A percentile compares a stretch with the other conserved stretches of the same genome.
phyloP scores from a whole-genome alignment of 305 asterid genomes.

The Lippia alba region DNA sequence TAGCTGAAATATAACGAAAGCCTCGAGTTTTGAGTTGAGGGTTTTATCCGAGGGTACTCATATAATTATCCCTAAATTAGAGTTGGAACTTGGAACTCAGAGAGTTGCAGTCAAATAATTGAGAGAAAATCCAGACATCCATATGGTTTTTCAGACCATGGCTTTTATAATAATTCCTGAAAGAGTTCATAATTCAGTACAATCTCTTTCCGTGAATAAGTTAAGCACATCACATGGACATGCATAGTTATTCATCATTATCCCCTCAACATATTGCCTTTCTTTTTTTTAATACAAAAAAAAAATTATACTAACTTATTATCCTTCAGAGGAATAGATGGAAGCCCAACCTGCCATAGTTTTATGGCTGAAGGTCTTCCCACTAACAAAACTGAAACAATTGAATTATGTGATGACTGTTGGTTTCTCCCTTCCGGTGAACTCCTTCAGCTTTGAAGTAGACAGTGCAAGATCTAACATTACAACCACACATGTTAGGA shows the following conservation, averaged over 20 bases:
- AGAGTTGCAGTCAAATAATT: too few species aligned
- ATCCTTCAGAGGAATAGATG: slow-evolving; percentile 20
- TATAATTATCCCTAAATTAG: neutral
- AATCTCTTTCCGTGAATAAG: slow-evolving; percentile 3
- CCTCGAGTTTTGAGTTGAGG: too few species aligned
- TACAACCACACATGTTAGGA: slow-evolving; percentile 24
- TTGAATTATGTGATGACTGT: slow-evolving; percentile 82
- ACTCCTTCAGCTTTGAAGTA: slow-evolving; percentile 81
- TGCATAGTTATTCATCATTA: neutral
- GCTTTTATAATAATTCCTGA: neutral
- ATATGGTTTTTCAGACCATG: neutral
- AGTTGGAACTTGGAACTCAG: neutral
- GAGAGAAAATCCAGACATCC: neutral
- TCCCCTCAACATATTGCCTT: neutral
- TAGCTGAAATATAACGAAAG: too few species aligned
- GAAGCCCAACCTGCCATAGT: slow-evolving; percentile 39
- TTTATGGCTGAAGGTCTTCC: slow-evolving; percentile 6
- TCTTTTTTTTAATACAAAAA: neutral
- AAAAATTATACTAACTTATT: slow-evolving; percentile 19
- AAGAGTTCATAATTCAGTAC: neutral
- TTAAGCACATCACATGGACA: neutral
- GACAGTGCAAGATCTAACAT: slow-evolving; percentile 79
- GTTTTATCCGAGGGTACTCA: too few species aligned
- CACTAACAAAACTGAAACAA: neutral
- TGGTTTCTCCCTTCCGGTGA: slow-evolving; percentile 93